Percentiles rank a stretch among this genome's conserved stretches.
Conservation (phyloP, 169 alveolate genomes). For the Sarcocystis neurona region DNA sequence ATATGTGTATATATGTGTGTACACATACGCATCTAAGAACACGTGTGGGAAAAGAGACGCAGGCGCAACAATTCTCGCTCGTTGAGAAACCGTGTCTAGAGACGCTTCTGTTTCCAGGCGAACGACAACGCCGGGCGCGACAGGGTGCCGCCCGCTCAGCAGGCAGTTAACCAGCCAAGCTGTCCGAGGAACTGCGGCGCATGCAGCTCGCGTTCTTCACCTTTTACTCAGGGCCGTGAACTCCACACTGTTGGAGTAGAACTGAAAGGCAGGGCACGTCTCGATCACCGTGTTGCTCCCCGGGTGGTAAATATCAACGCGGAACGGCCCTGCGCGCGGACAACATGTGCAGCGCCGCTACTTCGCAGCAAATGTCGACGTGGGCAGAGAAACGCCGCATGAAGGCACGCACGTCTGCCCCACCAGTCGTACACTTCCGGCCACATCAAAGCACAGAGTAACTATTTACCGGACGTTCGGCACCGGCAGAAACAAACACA, state of each 20-base stretch:
- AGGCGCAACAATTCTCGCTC: too few species aligned
- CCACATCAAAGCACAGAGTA: background rate
- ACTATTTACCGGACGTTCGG: background rate
- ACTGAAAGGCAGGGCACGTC: conserved; percentile 33
- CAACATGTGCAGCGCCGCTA: background rate
- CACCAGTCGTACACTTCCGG: background rate
- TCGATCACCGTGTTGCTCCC: conserved; percentile 10
- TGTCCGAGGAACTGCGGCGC: too few species aligned
- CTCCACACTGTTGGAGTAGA: conserved; percentile 34
- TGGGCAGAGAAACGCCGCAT: background rate
- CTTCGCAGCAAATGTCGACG: background rate
- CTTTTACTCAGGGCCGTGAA: conserved; percentile 39
- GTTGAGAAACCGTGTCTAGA: too few species aligned
- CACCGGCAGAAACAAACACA: background rate
- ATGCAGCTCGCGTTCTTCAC: conserved; percentile 1
- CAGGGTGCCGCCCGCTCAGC: too few species aligned
- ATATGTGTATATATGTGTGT: too few species aligned
- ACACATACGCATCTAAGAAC: too few species aligned
- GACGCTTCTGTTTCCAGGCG: too few species aligned
- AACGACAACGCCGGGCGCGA: too few species aligned
- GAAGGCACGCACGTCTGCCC: too few species aligned
- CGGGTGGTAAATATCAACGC: conserved; percentile 7
- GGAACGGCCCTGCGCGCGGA: conserved; percentile 44
- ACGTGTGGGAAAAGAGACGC: too few species aligned
- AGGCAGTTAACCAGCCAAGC: too few species aligned